Conservation (phyloP, 768 basidiomycete genomes). For the Cubamyces sp. region DNA sequence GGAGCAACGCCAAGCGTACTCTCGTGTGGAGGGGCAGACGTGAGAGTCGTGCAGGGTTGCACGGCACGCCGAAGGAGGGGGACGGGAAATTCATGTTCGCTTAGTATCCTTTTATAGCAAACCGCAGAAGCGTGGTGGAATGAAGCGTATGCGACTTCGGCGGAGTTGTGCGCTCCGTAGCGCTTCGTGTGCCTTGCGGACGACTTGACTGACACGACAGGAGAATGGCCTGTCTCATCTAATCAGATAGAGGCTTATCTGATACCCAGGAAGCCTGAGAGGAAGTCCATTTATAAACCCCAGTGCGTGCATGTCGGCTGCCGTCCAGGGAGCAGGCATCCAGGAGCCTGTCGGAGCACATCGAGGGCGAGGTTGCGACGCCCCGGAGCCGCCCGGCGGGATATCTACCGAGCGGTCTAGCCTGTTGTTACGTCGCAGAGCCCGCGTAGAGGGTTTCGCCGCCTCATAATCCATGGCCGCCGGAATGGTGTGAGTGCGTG, state of each 20-base stretch:
- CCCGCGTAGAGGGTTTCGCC: too few relatives aligned
- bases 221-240: slow-evolving; percentile 11
- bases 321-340: too few relatives aligned
- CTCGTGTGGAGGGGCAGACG: slow-evolving; percentile 7
- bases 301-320: too few relatives aligned
- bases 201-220: neutral
- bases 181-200: slow-evolving; percentile 6
- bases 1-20: slow-evolving; percentile 4
- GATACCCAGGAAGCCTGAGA: slow-evolving; percentile 2
- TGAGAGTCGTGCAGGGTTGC: slow-evolving; percentile 6
- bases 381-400: too few relatives aligned
- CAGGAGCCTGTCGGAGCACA: too few relatives aligned
- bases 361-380: too few relatives aligned
- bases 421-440: too few relatives aligned
- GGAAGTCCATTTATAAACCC: neutral
- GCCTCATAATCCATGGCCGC: too few relatives aligned
- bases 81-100: neutral
- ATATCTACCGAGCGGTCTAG: too few relatives aligned
- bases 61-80: slow-evolving; percentile 11
- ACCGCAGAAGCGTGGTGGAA: neutral
- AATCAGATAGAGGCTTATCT: slow-evolving; percentile 16
- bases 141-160: neutral
- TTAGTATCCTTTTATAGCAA: neutral
- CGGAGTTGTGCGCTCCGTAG: slow-evolving; percentile 2
- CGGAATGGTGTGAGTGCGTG: too few relatives aligned